phyloP scores from a whole-genome alignment of 768 basidiomycete species.

The Termitomyces sp. region DNA sequence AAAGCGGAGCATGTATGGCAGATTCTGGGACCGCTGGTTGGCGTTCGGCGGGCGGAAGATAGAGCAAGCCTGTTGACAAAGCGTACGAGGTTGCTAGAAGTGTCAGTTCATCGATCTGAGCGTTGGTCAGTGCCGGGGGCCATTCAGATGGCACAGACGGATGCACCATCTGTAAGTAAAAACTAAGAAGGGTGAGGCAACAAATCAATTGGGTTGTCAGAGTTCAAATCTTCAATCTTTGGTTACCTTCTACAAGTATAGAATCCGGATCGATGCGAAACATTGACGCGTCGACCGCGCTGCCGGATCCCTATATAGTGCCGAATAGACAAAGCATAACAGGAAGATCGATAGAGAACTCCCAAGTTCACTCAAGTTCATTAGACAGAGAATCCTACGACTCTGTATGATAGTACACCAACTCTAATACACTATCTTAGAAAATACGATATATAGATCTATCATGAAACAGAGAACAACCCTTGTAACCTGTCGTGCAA shows the following conservation, averaged over 20 bases:
- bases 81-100: conserved; percentile 76
- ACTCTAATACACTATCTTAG: conserved; percentile 1
- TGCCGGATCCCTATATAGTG: no score
- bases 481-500: conserved; percentile 11
- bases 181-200: background rate
- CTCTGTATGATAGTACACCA: background rate
- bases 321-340: no score
- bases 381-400: background rate
- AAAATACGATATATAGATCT: background rate
- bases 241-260: no score
- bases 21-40: conserved; percentile 53
- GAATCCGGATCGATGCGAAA: no score
- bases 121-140: conserved; percentile 66
- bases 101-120: conserved; percentile 55
- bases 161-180: conserved; percentile 15
- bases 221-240: no score
- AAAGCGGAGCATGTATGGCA: conserved; percentile 88
- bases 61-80: conserved; percentile 79
- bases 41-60: conserved; percentile 54
- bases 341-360: no score
- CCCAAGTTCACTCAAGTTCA: background rate
- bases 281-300: no score
- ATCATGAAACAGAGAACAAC: conserved; percentile 6
- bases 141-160: conserved; percentile 52
- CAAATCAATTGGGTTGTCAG: no score